phyloP scores from a whole-genome alignment of 768 basidiomycete species.

The Hygrophoropsis aurantiaca region DNA sequence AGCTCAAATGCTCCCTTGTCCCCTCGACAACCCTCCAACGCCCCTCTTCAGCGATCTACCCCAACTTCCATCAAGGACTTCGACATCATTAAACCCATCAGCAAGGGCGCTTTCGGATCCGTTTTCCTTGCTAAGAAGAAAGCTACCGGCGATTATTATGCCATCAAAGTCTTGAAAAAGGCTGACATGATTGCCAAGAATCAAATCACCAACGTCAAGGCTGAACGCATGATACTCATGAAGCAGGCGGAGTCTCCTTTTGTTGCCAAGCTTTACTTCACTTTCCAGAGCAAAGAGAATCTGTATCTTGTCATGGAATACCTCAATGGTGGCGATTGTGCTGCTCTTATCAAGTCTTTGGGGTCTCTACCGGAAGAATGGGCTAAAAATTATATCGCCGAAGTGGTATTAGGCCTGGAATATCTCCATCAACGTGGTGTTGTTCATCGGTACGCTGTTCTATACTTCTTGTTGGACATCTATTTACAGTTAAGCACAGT shows the following conservation, averaged over 20 bases:
- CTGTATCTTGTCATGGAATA: slow-evolving; percentile 99
- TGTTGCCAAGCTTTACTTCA: slow-evolving; percentile 96
- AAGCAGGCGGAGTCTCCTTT: slow-evolving; percentile 98
- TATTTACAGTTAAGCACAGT: slow-evolving; percentile 41
- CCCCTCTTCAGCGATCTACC: slow-evolving; percentile 74
- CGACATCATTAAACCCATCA: slow-evolving; percentile 98
- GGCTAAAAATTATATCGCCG: slow-evolving; percentile 95
- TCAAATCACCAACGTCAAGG: slow-evolving; percentile 99
- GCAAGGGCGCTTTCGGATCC: slow-evolving; percentile 97
- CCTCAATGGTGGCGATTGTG: slow-evolving; percentile 96
- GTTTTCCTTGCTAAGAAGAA: slow-evolving; percentile 99
- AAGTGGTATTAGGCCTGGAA: slow-evolving; percentile 92
- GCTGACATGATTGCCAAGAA: slow-evolving; percentile 99
- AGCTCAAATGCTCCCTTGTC: slow-evolving; percentile 67
- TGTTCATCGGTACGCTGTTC: slow-evolving; percentile 83
- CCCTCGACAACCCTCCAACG: slow-evolving; percentile 79
- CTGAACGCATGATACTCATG: slow-evolving; percentile 99
- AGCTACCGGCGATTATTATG: slow-evolving; percentile 96
- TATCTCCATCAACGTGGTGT: slow-evolving; percentile 95
- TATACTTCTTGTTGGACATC: not conserved
- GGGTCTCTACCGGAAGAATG: slow-evolving; percentile 94
- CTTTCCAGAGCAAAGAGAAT: slow-evolving; percentile 99
- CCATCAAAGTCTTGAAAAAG: slow-evolving; percentile 99
- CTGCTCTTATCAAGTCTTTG: slow-evolving; percentile 93
- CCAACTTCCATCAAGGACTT: slow-evolving; percentile 98